phyloP scores from a whole-genome alignment of 2,329 filamentous ascomycete genomes.

The Colletotrichum chlorophyti region DNA sequence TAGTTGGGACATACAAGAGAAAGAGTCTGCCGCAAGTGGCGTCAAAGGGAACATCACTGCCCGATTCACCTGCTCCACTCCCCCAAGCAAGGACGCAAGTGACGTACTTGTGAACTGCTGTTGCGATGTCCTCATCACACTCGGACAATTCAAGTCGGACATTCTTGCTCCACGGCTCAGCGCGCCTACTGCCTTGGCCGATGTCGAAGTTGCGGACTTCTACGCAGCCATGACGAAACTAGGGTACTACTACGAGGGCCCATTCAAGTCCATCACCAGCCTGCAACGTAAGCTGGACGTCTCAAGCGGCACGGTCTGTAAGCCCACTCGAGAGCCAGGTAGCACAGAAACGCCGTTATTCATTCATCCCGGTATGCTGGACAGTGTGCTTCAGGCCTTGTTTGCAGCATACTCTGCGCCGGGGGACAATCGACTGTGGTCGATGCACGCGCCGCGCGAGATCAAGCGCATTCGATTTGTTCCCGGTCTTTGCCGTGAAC shows the following conservation, averaged over 20 bases:
- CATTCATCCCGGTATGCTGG: neutral
- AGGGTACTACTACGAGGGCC: conserved; percentile 32
- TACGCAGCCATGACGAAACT: conserved; percentile 30
- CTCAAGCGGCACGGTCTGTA: conserved; percentile 1
- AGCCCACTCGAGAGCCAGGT: neutral
- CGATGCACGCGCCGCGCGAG: neutral
- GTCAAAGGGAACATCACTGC: too few relatives aligned
- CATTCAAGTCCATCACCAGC: conserved; percentile 30
- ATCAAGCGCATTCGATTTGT: neutral
- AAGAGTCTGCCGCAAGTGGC: too few relatives aligned
- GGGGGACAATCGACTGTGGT: neutral
- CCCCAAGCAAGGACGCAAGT: too few relatives aligned
- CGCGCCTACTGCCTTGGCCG: neutral
- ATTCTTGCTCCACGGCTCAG: too few relatives aligned
- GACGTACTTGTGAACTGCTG: too few relatives aligned
- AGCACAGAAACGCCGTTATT: neutral
- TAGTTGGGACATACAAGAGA: too few relatives aligned
- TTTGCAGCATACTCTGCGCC: neutral
- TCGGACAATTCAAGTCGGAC: neutral
- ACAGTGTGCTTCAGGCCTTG: neutral
- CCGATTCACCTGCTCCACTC: too few relatives aligned
- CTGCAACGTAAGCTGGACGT: conserved; percentile 27
- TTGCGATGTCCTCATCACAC: neutral
- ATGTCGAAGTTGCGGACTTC: conserved; percentile 29
- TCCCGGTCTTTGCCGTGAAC: conserved; percentile 24